A percentile compares a stretch with the other conserved stretches of the same genome.
These are phyloP conservation scores for Septoria linicola DNA, from an alignment of 2,329 filamentous ascomycete genomes.

Conservation along the genomic window DNA sequence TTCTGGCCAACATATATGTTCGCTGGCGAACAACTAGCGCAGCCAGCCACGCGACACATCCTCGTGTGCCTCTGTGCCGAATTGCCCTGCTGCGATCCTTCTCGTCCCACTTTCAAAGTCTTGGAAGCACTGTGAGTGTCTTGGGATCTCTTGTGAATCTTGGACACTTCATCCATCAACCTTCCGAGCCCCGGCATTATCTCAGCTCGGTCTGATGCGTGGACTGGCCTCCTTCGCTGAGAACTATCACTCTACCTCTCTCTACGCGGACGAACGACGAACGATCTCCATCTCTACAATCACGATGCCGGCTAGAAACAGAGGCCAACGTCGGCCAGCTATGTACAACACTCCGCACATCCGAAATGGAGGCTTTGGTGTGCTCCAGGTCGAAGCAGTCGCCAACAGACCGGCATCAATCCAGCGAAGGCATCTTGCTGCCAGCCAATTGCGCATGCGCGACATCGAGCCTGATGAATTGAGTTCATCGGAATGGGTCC, in stretches of 20 bases:
- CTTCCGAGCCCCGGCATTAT: not conserved
- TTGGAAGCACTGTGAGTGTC: not conserved
- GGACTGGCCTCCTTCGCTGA: constrained; percentile 6
- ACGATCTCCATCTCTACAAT: constrained; percentile 3
- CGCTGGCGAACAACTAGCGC: not conserved
- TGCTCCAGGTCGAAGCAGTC: constrained; percentile 37
- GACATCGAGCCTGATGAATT: constrained; percentile 39
- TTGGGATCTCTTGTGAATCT: constrained; percentile 16
- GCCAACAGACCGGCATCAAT: constrained; percentile 38
- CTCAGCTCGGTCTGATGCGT: constrained; percentile 4
- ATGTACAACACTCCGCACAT: constrained; percentile 40
- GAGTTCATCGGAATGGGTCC: constrained; percentile 37
- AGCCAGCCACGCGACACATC: constrained; percentile 17
- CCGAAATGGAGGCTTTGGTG: constrained; percentile 37
- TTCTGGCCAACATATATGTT: not conserved
- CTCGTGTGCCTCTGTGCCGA: constrained; percentile 9
- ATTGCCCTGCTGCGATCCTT: constrained; percentile 5
- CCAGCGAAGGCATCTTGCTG: constrained; percentile 37
- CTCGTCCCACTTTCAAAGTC: not conserved
- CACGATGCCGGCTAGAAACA: constrained; percentile 29
- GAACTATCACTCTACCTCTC: not conserved
- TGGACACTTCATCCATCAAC: not conserved
- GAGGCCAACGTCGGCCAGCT: constrained; percentile 28
- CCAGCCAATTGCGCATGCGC: constrained; percentile 37
- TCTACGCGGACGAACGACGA: constrained; percentile 3